Conservation (phyloP, 192 early-diverging fungal species). For the Coemansia sp. region DNA sequence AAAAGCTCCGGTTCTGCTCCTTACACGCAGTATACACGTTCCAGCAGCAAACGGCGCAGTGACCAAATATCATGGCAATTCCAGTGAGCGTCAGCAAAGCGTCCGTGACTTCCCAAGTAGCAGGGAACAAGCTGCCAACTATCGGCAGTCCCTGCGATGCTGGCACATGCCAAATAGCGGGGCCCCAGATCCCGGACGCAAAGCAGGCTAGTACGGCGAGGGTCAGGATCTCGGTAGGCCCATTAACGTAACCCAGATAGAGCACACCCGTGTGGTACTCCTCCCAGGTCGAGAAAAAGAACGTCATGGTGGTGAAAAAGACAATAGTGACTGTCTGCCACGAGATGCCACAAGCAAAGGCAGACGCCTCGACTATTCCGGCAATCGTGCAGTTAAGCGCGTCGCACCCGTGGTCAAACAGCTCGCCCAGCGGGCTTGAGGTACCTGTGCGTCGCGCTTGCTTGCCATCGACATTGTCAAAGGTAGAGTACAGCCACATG, state of each 20-base stretch:
- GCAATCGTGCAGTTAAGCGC: constrained; percentile 81
- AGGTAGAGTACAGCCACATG: constrained; percentile 85
- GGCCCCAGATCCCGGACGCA: constrained; percentile 66
- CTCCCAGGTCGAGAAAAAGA: constrained; percentile 88
- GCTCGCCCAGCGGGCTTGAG: constrained; percentile 76
- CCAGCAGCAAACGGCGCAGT: constrained; percentile 47
- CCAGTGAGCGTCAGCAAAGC: constrained; percentile 29
- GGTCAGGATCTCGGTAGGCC: constrained; percentile 83
- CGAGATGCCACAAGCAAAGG: constrained; percentile 70
- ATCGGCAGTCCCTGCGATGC: constrained; percentile 39
- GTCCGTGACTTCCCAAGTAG: constrained; percentile 42
- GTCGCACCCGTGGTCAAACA: constrained; percentile 87
- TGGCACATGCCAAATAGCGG: constrained; percentile 50
- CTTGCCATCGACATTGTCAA: constrained; percentile 86
- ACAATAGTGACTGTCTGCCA: constrained; percentile 61
- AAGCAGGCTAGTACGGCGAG: constrained; percentile 64
- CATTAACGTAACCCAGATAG: constrained; percentile 80
- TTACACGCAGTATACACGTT: constrained; percentile 54
- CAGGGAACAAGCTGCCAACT: constrained; percentile 43
- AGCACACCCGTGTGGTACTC: constrained; percentile 86
- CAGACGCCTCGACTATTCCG: constrained; percentile 70
- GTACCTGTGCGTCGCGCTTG: constrained; percentile 79
- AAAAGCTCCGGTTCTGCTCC: constrained; percentile 61
- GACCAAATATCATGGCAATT: constrained; percentile 38
- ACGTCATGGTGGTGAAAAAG: constrained; percentile 67